These are phyloP conservation scores for Acacia acuminata DNA, from an alignment of 306 rosid genomes.

Conservation along the genomic window DNA sequence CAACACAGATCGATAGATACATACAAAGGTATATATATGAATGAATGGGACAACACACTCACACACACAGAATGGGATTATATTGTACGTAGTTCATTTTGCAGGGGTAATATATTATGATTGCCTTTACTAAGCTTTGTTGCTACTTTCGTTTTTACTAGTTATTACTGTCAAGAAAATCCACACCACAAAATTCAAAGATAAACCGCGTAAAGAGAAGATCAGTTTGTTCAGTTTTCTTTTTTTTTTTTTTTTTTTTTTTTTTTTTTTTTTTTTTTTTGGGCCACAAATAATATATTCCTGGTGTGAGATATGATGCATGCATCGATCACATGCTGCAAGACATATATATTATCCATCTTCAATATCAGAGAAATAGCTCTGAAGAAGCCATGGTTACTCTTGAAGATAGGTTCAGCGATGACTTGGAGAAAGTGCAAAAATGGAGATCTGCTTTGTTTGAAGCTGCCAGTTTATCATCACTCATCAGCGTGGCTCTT, in stretches of 20 bases:
- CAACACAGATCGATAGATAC: background rate
- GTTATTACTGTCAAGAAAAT: background rate
- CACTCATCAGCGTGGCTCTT: too few species aligned
- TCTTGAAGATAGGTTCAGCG: too few species aligned
- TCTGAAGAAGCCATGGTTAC: too few species aligned
- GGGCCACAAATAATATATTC: background rate
- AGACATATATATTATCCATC: too few species aligned
- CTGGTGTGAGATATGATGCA: background rate
- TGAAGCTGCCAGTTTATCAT: too few species aligned
- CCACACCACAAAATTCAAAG: background rate
- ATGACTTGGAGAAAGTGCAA: too few species aligned
- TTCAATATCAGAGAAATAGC: too few species aligned
- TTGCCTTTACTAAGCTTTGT: background rate
- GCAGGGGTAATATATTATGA: background rate
- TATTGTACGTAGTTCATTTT: background rate
- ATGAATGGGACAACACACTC: background rate
- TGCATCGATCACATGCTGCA: too few species aligned
- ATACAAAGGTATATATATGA: background rate
- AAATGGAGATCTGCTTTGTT: too few species aligned
- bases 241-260: too few species aligned
- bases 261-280: background rate
- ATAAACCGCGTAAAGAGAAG: background rate
- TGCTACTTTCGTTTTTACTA: slow-evolving; percentile 5
- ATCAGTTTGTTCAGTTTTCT: background rate
- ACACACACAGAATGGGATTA: background rate